Conservation (phyloP, 805 yeast genomes). For the Saccharomycopsis sp. region DNA sequence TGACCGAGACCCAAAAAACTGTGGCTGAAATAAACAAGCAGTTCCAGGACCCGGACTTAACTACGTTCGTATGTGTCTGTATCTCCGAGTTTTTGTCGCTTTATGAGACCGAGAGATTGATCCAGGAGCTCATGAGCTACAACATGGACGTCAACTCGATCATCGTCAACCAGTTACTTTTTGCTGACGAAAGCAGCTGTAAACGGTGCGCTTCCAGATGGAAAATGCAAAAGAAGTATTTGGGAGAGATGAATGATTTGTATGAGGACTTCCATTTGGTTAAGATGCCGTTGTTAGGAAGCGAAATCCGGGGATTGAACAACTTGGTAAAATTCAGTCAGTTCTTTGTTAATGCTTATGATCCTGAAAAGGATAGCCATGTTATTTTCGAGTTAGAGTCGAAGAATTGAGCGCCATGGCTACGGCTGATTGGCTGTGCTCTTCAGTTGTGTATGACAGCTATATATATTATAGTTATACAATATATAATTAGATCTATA, state of each 20-base stretch:
- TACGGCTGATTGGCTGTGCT: neutral
- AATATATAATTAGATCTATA: no score
- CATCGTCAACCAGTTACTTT: slow-evolving; percentile 87
- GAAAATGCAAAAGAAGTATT: slow-evolving; percentile 92
- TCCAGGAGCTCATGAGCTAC: slow-evolving; percentile 90
- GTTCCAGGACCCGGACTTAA: slow-evolving; percentile 91
- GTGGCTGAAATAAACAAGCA: slow-evolving; percentile 89
- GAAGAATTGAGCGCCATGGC: slow-evolving; percentile 20
- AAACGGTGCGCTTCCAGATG: slow-evolving; percentile 88
- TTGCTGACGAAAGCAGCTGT: slow-evolving; percentile 76
- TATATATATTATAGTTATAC: no score
- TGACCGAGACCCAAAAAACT: slow-evolving; percentile 71
- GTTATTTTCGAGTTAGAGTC: slow-evolving; percentile 32
- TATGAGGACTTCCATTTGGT: slow-evolving; percentile 97
- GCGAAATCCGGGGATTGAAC: slow-evolving; percentile 89
- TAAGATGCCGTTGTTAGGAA: slow-evolving; percentile 90
- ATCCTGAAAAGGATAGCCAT: slow-evolving; percentile 50
- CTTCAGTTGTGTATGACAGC: no score
- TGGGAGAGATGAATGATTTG: slow-evolving; percentile 91
- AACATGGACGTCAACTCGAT: slow-evolving; percentile 96
- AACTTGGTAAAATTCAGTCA: slow-evolving; percentile 78
- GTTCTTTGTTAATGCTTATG: slow-evolving; percentile 71
- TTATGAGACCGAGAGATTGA: slow-evolving; percentile 96
- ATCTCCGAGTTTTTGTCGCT: slow-evolving; percentile 93
- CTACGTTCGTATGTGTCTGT: slow-evolving; percentile 95